Conservation (phyloP, 768 basidiomycete genomes). For the Leccinum pellstonianum region DNA sequence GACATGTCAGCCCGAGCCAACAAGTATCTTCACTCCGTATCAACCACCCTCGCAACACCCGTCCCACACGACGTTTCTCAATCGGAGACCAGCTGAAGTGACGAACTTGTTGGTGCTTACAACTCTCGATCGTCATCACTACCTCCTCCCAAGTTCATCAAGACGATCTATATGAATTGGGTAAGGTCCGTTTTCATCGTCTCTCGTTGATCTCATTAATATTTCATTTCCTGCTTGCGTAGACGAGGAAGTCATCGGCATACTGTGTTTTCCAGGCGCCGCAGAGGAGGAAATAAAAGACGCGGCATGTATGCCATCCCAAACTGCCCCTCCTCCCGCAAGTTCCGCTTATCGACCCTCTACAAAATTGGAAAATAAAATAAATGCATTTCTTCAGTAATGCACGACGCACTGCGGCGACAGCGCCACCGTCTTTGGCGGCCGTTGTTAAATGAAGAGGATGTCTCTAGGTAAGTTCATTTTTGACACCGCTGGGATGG, state of each 20-base stretch:
- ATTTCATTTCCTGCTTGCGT: not conserved
- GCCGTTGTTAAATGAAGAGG: conserved; percentile 13
- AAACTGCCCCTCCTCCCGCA: not conserved
- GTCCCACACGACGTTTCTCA: conserved; percentile 1
- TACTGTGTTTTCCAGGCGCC: conserved; percentile 6
- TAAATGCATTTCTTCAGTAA: not conserved
- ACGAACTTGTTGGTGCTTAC: not conserved
- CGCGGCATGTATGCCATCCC: not conserved
- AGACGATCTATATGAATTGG: conserved; percentile 31
- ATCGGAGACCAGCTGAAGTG: not conserved
- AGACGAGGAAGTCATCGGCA: conserved; percentile 26
- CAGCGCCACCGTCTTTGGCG: not conserved
- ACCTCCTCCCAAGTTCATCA: conserved; percentile 20
- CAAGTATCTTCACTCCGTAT: conserved; percentile 24
- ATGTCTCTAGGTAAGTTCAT: conserved; percentile 5
- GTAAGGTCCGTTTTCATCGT: not conserved
- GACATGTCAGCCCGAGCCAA: conserved; percentile 6
- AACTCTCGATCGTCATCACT: not conserved
- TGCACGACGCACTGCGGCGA: not conserved
- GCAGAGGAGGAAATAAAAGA: conserved; percentile 2
- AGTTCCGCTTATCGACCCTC: conserved; percentile 12
- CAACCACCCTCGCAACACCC: conserved; percentile 21
- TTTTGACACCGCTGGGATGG: not conserved
- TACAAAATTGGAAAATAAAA: not conserved
- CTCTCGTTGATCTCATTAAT: not conserved